Conservation (phyloP, 352 stramenopile species). For the Phytopythium ostracodes region DNA sequence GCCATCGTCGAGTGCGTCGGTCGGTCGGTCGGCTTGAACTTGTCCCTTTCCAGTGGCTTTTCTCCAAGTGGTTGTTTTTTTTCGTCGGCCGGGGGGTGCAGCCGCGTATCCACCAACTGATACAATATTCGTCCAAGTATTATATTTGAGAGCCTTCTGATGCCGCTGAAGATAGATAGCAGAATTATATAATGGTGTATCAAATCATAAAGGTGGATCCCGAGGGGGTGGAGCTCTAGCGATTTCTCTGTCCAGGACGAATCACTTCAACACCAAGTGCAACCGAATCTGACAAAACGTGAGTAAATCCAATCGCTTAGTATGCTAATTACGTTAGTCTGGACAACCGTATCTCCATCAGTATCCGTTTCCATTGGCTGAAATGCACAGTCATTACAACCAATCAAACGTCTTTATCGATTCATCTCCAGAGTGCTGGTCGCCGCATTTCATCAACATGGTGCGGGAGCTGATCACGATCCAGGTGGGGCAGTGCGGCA, state of each 20-base stretch:
- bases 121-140: no score
- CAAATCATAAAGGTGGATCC: neutral
- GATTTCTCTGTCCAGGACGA: neutral
- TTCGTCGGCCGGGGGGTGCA: no score
- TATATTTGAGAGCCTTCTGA: no score
- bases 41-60: neutral
- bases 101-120: no score
- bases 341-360: neutral
- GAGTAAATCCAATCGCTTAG: no score
- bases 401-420: neutral
- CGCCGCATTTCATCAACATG: conserved; percentile 29
- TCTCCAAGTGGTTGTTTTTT: neutral
- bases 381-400: neutral
- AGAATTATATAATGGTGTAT: no score
- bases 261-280: neutral
- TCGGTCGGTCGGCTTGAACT: no score
- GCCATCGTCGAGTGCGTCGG: neutral
- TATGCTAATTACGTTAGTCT: neutral
- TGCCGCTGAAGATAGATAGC: no score
- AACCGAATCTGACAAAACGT: neutral
- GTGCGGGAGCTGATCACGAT: conserved; percentile 86
- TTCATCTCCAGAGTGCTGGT: neutral
- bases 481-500: conserved; percentile 93
- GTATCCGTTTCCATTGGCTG: neutral
- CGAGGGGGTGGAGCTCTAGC: no score